These are phyloP conservation scores for Fusarium sp. DNA, from an alignment of 2,329 filamentous ascomycete genomes.

Conservation along the genomic window DNA sequence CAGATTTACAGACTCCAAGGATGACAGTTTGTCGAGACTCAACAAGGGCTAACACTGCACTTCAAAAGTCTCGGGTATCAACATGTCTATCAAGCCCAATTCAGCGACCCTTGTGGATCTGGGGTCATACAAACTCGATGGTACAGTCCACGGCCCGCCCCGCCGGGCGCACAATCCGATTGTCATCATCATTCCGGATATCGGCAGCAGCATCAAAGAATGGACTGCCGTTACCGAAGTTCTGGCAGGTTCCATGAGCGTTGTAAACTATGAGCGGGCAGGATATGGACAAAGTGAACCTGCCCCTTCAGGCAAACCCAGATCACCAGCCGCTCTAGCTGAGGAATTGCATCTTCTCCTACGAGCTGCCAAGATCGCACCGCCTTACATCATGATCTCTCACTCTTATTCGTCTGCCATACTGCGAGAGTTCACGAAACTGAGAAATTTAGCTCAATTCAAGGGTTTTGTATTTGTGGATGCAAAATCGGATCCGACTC, in stretches of 20 bases:
- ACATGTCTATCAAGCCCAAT: background rate
- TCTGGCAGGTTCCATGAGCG: slow-evolving; percentile 13
- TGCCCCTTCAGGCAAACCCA: background rate
- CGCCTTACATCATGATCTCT: slow-evolving; percentile 26
- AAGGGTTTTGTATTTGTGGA: slow-evolving; percentile 35
- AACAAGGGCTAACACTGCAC: background rate
- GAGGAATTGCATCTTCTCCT: slow-evolving; percentile 21
- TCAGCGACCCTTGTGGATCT: background rate
- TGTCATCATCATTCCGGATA: slow-evolving; percentile 23
- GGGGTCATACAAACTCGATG: slow-evolving; percentile 4
- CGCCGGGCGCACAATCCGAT: slow-evolving; percentile 33
- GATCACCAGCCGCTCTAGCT: slow-evolving; percentile 9
- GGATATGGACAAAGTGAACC: slow-evolving; percentile 23
- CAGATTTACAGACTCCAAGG: background rate
- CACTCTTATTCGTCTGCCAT: slow-evolving; percentile 8
- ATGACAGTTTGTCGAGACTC: background rate
- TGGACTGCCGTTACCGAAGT: slow-evolving; percentile 18
- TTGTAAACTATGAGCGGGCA: slow-evolving; percentile 23
- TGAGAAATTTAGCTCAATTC: slow-evolving; percentile 22
- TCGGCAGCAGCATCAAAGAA: slow-evolving; percentile 29
- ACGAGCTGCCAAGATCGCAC: slow-evolving; percentile 15
- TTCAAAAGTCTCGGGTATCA: background rate
- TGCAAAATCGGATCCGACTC: background rate
- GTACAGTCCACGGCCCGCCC: slow-evolving; percentile 14
- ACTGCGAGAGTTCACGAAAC: slow-evolving; percentile 5